Percentiles rank a stretch among this genome's conserved stretches.
These are phyloP conservation scores for Begonia peltatifolia DNA, from an alignment of 306 rosid species.

Conservation along the genomic window DNA sequence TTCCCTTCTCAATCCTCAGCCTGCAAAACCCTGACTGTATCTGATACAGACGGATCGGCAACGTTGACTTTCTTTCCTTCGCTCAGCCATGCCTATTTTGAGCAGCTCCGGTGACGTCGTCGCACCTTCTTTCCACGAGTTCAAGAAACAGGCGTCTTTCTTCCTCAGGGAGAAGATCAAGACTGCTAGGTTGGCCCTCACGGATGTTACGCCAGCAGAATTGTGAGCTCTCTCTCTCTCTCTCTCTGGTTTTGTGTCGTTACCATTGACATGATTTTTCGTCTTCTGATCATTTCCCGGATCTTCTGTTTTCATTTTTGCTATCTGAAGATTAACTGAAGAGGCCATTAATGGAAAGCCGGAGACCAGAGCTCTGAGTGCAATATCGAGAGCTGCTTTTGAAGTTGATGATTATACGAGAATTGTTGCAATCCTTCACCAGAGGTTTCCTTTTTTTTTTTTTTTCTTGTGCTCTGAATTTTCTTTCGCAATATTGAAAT, in stretches of 20 bases:
- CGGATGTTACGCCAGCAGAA: constrained; percentile 85
- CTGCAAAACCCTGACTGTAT: too few relatives aligned
- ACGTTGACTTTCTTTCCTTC: neutral
- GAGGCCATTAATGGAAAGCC: constrained; percentile 76
- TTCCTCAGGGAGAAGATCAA: constrained; percentile 82
- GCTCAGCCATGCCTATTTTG: constrained; percentile 27
- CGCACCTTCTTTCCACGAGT: constrained; percentile 49
- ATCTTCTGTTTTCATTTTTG: neutral
- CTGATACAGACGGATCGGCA: too few relatives aligned
- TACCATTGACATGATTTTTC: neutral
- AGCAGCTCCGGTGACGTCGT: constrained; percentile 27
- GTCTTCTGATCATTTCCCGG: neutral
- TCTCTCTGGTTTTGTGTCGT: constrained; percentile 8
- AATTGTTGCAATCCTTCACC: constrained; percentile 35
- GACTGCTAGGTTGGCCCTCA: constrained; percentile 85
- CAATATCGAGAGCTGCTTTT: constrained; percentile 93
- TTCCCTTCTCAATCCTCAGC: too few relatives aligned
- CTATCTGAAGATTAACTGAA: constrained; percentile 52
- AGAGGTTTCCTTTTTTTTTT: constrained; percentile 15
- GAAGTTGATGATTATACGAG: constrained; percentile 79
- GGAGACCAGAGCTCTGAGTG: constrained; percentile 46
- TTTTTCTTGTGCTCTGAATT: neutral
- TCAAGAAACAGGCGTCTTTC: constrained; percentile 89
- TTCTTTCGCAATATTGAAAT: neutral
- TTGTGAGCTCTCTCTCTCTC: constrained; percentile 31